Evolutionary conservation across 129 eudicot species (phyloP), one percentile per base, ranked within the genome.

Genomic region (Heracleum sosnowskyi): DNA sequence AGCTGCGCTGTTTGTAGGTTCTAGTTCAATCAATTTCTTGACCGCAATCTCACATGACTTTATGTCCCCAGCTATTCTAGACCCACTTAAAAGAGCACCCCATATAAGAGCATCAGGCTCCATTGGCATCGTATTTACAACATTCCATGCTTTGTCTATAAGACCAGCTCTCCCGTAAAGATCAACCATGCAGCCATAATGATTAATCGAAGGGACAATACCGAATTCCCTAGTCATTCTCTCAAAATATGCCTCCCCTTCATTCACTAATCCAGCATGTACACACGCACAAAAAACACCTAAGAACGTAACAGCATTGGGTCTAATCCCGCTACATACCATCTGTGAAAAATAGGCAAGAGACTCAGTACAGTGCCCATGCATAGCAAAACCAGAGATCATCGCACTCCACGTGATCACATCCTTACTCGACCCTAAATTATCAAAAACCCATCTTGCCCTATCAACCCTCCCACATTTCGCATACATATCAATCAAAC

Each of bases 401-500:
- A 81, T 75, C 8, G 76, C 79, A 75, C 79, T 81, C 79, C 79
- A 81, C 5, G 64, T 62, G 76, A 69, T 68, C 63, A 78, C 81
- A 45, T 78, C 81, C 69, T 45, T 78, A 24, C 31, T 78, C 7
- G 81, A 24, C 69, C 81, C 69, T 49, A 78, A 78, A 45, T 66
- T 78, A 60, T 68, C 37, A n/a, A 78, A 78, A 28, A 78, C 81
- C 76, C 76, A 44, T 34, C 18, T 69, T 8, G 81, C 81, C 69
- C 81, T 69, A 68, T 78, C 81, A 68, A 78, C 51, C 57, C 81
- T 68, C 68, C 81, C 88, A 79, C 85, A 84, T 80, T 89, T 89
- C 0, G 85, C 84, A 83, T 89, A 89, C 88, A 89, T 82, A 51
- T 86, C 89, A 53, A 91, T 86, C 77, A 87, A 80, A 66, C 86